Conservation (phyloP, 257 asterid genomes). For the Voacanga thouarsii region DNA sequence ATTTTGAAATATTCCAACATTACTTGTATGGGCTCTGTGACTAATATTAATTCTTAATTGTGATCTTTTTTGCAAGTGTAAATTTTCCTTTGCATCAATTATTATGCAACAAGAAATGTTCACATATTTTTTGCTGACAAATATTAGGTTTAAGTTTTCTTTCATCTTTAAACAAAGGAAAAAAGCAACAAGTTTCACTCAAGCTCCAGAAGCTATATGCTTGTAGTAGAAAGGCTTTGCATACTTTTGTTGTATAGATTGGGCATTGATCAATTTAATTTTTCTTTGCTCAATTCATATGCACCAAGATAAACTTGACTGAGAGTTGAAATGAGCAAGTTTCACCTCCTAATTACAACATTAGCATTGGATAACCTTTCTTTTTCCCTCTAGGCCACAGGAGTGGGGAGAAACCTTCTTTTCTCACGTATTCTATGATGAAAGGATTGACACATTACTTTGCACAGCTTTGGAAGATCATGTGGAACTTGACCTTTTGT, state of each 20-base stretch:
- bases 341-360: neutral
- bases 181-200: neutral
- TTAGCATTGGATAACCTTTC: too few species aligned
- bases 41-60: neutral
- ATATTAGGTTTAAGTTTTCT: neutral
- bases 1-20: too few species aligned
- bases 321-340: neutral
- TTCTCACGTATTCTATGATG: neutral
- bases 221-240: neutral
- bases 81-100: neutral
- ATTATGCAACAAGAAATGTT: neutral
- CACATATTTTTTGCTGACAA: neutral
- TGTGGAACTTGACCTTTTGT: too few species aligned
- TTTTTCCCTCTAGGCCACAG: too few species aligned
- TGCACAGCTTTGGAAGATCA: too few species aligned
- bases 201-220: neutral
- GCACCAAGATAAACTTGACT: slow-evolving; percentile 4
- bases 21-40: neutral
- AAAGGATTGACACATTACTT: neutral
- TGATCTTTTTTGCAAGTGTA: neutral
- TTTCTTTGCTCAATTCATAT: neutral
- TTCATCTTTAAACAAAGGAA: neutral
- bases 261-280: neutral
- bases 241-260: neutral
- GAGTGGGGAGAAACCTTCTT: neutral